Evolutionary conservation across 202 grass and related monocot species (phyloP), one percentile per base, ranked within the genome.

Genomic region (Thinopyrum obtusiflorum): DNA sequence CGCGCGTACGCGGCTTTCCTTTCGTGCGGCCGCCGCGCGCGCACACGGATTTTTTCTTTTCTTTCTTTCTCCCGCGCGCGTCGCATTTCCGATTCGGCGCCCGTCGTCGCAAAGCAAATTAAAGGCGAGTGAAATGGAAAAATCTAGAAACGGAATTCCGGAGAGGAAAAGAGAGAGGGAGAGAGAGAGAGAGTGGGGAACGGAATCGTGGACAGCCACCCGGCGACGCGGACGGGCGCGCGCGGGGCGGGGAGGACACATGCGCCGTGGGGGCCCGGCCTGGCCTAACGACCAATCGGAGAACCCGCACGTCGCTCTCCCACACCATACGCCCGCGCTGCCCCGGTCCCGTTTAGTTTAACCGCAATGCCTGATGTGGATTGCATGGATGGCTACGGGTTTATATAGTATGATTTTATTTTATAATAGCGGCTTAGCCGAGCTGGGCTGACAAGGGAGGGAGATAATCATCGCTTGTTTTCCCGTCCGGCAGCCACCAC

Each of bases 201-300:
- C 69, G 87, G 78, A 85, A 82, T 82, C 83, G 24, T 11, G 24
- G 85, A 65, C 81, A 26, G 61, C 3, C 10, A 88, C 65, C 70
- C 73, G 21, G 73, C 36, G 86, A 65, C 74, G 53, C 8, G 39
- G 87, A 88, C 74, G 64, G 25, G 17, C 32, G 51, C 55, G 5
- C 24, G 66, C n/a, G 32, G 26, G 36, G 12, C 28, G 29, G 60
- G 65, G 25, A 74, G 65, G 18, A 35, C 27, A 84, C 76, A 70
- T 73, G 74, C 21, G 14, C 49, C 23, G n/a, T 69, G 12, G 76
- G 76, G 60, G 4, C 3, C 5, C 5, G 4, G 27, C 67, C 17
- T 24, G 20, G 61, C 78, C 53, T 14, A 64, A 88, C 73, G 79
- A 76, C 88, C 88, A 65, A 72, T 89, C 24, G 65, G 25, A 66